Evolutionary conservation across 208 protist species (phyloP), one percentile per base, ranked within the genome.

Genomic region (Tritrichomonas foetus): DNA sequence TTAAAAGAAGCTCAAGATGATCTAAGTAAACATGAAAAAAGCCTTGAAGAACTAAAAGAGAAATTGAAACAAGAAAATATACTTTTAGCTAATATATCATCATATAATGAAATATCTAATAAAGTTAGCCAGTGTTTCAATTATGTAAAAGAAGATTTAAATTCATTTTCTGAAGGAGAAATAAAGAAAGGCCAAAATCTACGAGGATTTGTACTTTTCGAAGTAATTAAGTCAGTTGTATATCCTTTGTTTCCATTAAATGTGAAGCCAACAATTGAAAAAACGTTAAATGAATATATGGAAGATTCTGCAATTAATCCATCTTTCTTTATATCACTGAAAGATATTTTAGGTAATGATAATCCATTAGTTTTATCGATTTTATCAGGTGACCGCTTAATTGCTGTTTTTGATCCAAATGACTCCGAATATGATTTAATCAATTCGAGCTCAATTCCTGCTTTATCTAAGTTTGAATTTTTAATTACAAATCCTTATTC

Each of bases 341-440:
- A 82, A 25, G 41, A 30, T 50, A 82, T 82, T 25, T 47, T 82
- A 1, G 41, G 41, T 20, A 82, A 30, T n/a, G 11, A 44, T 47
- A 41, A 82, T 49, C 74, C 74, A 50, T 50, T 82, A 50, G 33
- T 30, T 41, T 8, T 39, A 9, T 36, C 74, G 16, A 82, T 82
- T n/a, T 27, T 82, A n/a, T 44, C 74, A 47, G 74, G 74, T 22
- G 74, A 82, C 30, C 33, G 74, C 8, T 47, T 82, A 27, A 82
- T 82, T 30, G 33, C 74, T 30, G 74, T 82, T 50, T 82, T 47
- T 27, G 74, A 82, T 82, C 74, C 74, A 82, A 47, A 82, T 82
- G 74, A 39, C 30, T 20, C 41, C n/a, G 39, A 33, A 30, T 30
- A 82, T 47, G 13, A 47, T 49, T 14, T 82, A 8, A 50, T 41